Conservation (phyloP, 2,329 filamentous ascomycete species). For the Taxawa tesnikishii region DNA sequence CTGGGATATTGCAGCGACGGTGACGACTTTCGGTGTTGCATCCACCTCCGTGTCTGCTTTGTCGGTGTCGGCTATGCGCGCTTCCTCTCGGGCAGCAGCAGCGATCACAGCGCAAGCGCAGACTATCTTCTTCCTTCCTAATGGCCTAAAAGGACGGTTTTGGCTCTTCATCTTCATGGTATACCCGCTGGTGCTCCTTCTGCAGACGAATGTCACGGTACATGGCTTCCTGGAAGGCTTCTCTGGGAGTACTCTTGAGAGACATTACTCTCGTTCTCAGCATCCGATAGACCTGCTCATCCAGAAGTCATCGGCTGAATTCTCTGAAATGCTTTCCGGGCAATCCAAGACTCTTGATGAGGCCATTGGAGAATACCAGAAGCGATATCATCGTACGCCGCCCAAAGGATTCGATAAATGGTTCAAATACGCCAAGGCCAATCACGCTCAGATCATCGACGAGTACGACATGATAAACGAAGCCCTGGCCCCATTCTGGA, state of each 20-base stretch:
- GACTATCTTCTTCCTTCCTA: neutral
- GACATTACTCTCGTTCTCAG: neutral
- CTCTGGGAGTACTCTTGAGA: neutral
- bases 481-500: constrained; percentile 4
- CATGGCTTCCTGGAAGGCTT: neutral
- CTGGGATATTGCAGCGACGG: neutral
- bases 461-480: constrained; percentile 3
- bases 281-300: constrained; percentile 3
- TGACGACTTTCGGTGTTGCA: neutral
- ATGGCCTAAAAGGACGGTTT: neutral
- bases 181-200: neutral
- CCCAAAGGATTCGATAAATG: constrained; percentile 2
- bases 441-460: neutral
- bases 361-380: constrained; percentile 1
- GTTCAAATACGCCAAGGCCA: constrained; percentile 1
- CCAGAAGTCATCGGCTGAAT: constrained; percentile 1
- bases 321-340: neutral
- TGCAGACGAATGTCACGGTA: neutral
- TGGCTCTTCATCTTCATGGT: neutral
- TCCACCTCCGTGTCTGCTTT: neutral
- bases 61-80: neutral
- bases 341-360: constrained; percentile 2
- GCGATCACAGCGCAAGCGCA: neutral
- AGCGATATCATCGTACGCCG: neutral
- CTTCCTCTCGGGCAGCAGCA: neutral